A percentile compares a stretch with the other conserved stretches of the same genome.
These are phyloP conservation scores for Pleurotus citrinopileatus DNA, from an alignment of 768 basidiomycete species.

Conservation along the genomic window DNA sequence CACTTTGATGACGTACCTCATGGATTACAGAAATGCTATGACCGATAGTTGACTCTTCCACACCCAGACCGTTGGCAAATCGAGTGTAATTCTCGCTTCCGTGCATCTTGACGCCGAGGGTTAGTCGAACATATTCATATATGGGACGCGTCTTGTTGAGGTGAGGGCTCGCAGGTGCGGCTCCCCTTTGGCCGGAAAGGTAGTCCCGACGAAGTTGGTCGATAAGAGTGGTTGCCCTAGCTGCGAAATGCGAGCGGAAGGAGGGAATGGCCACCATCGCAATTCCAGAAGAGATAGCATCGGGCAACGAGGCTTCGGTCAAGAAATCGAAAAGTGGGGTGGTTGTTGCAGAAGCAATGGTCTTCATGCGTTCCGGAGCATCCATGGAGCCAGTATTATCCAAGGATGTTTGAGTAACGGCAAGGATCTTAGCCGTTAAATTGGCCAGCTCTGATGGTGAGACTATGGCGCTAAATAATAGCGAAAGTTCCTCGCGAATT, in stretches of 20 bases:
- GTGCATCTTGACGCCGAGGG: slow-evolving; percentile 70
- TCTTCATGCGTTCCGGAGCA: slow-evolving; percentile 60
- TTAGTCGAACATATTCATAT: slow-evolving; percentile 69
- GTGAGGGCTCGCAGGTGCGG: slow-evolving; percentile 59
- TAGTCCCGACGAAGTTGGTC: slow-evolving; percentile 50
- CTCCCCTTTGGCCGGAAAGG: slow-evolving; percentile 54
- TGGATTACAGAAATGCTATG: slow-evolving; percentile 73
- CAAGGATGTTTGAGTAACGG: slow-evolving; percentile 47
- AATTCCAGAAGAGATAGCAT: slow-evolving; percentile 18
- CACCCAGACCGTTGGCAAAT: slow-evolving; percentile 41
- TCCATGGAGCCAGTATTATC: slow-evolving; percentile 74
- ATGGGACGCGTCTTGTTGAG: slow-evolving; percentile 61
- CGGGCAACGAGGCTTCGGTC: slow-evolving; percentile 35
- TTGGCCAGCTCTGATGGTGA: slow-evolving; percentile 25
- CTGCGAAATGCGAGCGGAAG: slow-evolving; percentile 52
- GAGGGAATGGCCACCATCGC: slow-evolving; percentile 34
- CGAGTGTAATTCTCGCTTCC: slow-evolving; percentile 62
- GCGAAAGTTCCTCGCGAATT: slow-evolving; percentile 44
- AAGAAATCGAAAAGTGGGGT: slow-evolving; percentile 45
- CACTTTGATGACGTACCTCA: slow-evolving; percentile 41
- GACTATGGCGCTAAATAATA: slow-evolving; percentile 40
- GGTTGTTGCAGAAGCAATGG: slow-evolving; percentile 55
- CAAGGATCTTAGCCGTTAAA: slow-evolving; percentile 33
- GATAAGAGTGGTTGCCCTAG: slow-evolving; percentile 42
- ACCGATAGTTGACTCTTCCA: slow-evolving; percentile 60